phyloP scores from a whole-genome alignment of 257 asterid genomes.

The Nemophila menziesii region DNA sequence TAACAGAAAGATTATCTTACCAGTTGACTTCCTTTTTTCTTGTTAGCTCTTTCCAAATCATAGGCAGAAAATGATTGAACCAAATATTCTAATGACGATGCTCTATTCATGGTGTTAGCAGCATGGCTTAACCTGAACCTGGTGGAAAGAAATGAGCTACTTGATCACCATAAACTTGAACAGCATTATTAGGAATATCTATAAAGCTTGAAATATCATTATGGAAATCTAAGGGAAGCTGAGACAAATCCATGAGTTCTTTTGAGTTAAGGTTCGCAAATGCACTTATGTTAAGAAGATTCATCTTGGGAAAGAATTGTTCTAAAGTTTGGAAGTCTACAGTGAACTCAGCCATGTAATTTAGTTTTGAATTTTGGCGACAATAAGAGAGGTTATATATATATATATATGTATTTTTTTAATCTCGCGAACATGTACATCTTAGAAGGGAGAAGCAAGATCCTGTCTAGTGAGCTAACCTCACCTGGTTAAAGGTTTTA shows the following conservation, averaged over 20 bases:
- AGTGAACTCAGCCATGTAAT: slow-evolving; percentile 28
- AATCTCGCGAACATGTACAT: too few species aligned
- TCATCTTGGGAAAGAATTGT: slow-evolving; percentile 26
- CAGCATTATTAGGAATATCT: slow-evolving; percentile 7
- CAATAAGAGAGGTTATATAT: slow-evolving; percentile 1
- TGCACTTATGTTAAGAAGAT: slow-evolving; percentile 27
- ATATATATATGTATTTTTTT: too few species aligned
- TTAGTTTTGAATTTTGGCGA: not conserved
- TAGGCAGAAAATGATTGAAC: slow-evolving; percentile 20
- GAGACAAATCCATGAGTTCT: slow-evolving; percentile 25
- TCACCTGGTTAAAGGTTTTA: too few species aligned
- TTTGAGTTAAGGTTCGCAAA: slow-evolving; percentile 28
- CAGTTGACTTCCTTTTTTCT: slow-evolving; percentile 17
- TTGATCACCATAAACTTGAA: slow-evolving; percentile 29
- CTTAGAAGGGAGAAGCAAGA: too few species aligned
- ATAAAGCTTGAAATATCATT: slow-evolving; percentile 20
- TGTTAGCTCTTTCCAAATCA: slow-evolving; percentile 18
- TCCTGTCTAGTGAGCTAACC: too few species aligned
- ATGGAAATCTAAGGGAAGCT: slow-evolving; percentile 21
- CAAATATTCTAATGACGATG: slow-evolving; percentile 21
- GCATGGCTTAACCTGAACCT: slow-evolving; percentile 14
- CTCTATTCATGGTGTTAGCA: slow-evolving; percentile 11
- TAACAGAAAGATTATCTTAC: slow-evolving; percentile 12
- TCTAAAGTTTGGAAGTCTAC: slow-evolving; percentile 26
- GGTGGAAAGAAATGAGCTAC: slow-evolving; percentile 31